Evolutionary conservation across 139 green algal genomes (phyloP).

Genomic region (Chlamydomonas incerta): DNA sequence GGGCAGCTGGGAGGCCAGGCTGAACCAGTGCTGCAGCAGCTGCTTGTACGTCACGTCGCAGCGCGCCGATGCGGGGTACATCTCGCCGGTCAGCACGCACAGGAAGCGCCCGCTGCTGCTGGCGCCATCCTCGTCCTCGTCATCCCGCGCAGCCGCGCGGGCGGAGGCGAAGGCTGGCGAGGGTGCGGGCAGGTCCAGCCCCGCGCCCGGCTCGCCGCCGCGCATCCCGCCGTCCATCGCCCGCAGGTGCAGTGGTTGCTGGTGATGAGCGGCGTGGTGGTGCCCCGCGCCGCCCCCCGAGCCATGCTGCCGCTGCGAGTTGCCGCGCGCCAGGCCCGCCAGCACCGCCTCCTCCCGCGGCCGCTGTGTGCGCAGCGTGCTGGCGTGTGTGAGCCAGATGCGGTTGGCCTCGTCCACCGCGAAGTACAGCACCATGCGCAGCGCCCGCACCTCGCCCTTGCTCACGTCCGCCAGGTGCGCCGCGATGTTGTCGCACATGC

Average conservation of each 20-base stretch:
- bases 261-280: too few species aligned
- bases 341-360: not conserved
- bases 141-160: not conserved
- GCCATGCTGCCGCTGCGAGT: too few species aligned
- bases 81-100: constrained; percentile 44
- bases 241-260: too few species aligned
- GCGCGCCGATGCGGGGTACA: constrained; percentile 1
- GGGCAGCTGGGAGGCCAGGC: constrained; percentile 15
- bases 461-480: constrained; percentile 49
- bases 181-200: constrained; percentile 27
- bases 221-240: too few species aligned
- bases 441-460: constrained; percentile 13
- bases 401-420: constrained; percentile 53
- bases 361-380: constrained; percentile 38
- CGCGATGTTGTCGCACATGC: constrained; percentile 45
- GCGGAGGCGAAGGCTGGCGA: not conserved
- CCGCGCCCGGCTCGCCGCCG: too few species aligned
- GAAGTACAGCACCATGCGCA: constrained; percentile 59
- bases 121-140: not conserved
- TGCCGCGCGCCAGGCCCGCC: not conserved
- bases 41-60: constrained; percentile 60
- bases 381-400: constrained; percentile 55
- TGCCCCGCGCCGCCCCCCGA: too few species aligned
- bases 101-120: constrained; percentile 20
- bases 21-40: constrained; percentile 57